Evolutionary conservation across 257 asterid genomes (phyloP), one percentile per base, ranked within the genome.

Genomic region (Fraxinus americana): DNA sequence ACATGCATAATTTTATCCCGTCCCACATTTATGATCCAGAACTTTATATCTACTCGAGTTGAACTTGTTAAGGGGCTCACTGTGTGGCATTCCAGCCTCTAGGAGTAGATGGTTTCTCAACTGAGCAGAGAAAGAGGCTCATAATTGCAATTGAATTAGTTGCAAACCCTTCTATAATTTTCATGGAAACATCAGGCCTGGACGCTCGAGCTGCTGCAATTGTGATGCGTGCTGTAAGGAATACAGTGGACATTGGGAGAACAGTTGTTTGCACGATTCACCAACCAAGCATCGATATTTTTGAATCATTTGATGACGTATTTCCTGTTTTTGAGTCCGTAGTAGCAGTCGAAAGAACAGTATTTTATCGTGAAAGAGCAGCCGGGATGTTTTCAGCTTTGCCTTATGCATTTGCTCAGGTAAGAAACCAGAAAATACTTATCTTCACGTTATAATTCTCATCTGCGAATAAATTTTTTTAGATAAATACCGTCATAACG

Each of bases 191-290:
- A 3, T 87, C 96, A 1, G 93, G 96, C 38, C 81, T 90, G 54
- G 96, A 90, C 50, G 92, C 96, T 73, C 82, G 96, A 77, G 91
- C 96, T 66, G 91, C 96, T 41, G 96, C 95, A 23, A 88, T 90
- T 50, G 92, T 88, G 38, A 90, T 90, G 95, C 86, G 95, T 13
- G 89, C 96, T 41, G 93, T 90, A 41, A 78, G 96, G 78, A 90
- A 90, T 75, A 89, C 96, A 0, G 96, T 89, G 34, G 91, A 88
- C 72, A 90, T 92, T 0, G 92, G 95, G 29, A 82, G 95, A 85
- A 90, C 92, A 12, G 91, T 90, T 16, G 92, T 88, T 66, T 90
- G 94, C 87, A 90, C 94, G 27, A 90, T 90, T 80, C 94, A 90
- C 78, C 94, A 90, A 69, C 94, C 94, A 27, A 90, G 94, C 84